phyloP scores from a whole-genome alignment of 2,329 filamentous ascomycete genomes.

The Fusarium armeniacum region DNA sequence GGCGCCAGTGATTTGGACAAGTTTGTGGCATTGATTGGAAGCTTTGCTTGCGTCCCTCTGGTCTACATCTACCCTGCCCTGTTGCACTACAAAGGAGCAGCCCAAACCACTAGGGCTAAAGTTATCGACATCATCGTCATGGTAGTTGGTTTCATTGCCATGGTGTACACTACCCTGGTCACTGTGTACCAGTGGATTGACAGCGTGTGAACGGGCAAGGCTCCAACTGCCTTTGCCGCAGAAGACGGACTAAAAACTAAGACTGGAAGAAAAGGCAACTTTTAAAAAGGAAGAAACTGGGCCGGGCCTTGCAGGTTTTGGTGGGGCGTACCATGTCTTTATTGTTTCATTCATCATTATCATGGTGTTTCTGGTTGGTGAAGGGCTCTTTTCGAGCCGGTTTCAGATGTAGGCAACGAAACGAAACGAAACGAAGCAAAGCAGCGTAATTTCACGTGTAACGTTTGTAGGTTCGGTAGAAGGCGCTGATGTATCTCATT shows the following conservation, averaged over 20 bases:
- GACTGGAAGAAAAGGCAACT: conserved; percentile 37
- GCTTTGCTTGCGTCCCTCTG: conserved; percentile 79
- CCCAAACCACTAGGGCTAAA: conserved; percentile 68
- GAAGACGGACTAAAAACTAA: conserved; percentile 14
- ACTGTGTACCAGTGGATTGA: conserved; percentile 62
- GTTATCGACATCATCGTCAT: conserved; percentile 73
- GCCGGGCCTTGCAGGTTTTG: conserved; percentile 1
- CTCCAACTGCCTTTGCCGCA: not conserved
- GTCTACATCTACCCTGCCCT: conserved; percentile 83
- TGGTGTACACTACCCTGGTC: conserved; percentile 78
- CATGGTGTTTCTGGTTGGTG: conserved; percentile 11
- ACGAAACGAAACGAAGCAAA: conserved; percentile 1
- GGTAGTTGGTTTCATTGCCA: conserved; percentile 72
- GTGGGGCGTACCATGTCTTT: conserved; percentile 9
- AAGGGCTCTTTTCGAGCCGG: conserved; percentile 2
- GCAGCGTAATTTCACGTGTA: conserved; percentile 4
- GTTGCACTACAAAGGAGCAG: conserved; percentile 77
- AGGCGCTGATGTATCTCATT: conserved; percentile 24
- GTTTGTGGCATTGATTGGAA: conserved; percentile 81
- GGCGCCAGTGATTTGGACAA: conserved; percentile 79
- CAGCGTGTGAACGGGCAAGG: conserved; percentile 23
- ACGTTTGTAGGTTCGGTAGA: conserved; percentile 10
- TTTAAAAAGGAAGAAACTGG: conserved; percentile 14
- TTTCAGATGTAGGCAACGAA: conserved; percentile 10
- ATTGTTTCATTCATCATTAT: conserved; percentile 2